Evolutionary conservation across 495 filamentous ascomycete genomes (phyloP).

Genomic region (Penicillium manginii): DNA sequence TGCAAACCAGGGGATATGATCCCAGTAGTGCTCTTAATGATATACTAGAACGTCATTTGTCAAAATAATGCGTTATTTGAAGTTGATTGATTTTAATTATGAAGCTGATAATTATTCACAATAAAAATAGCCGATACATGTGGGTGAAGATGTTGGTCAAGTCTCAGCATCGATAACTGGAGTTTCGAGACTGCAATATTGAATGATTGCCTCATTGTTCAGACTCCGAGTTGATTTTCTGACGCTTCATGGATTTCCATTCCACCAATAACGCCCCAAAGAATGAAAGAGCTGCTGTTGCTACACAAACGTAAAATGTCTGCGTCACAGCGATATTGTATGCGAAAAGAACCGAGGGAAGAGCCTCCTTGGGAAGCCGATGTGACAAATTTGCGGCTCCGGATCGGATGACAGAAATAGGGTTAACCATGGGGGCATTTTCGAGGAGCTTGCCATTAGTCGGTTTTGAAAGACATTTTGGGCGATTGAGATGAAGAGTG

Average conservation of each 20-base stretch:
- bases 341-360: constrained; percentile 62
- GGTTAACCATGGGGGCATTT: constrained; percentile 56
- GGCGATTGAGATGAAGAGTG: constrained; percentile 73
- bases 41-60: too few species aligned
- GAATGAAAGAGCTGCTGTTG: constrained; percentile 60
- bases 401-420: constrained; percentile 53
- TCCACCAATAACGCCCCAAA: constrained; percentile 64
- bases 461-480: constrained; percentile 80
- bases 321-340: constrained; percentile 73
- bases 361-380: constrained; percentile 43
- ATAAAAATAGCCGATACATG: neutral
- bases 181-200: neutral
- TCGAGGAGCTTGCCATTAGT: constrained; percentile 59
- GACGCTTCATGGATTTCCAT: constrained; percentile 72
- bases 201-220: neutral
- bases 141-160: neutral
- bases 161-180: neutral
- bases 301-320: constrained; percentile 70
- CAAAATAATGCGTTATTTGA: too few species aligned
- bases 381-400: constrained; percentile 70
- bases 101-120: neutral
- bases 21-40: too few species aligned
- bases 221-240: constrained; percentile 5
- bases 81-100: neutral
- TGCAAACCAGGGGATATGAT: too few species aligned